A percentile compares a stretch with the other conserved stretches of the same genome.
Conservation (phyloP, 2,329 filamentous ascomycete species). For the Dactylellina parvicollis region DNA sequence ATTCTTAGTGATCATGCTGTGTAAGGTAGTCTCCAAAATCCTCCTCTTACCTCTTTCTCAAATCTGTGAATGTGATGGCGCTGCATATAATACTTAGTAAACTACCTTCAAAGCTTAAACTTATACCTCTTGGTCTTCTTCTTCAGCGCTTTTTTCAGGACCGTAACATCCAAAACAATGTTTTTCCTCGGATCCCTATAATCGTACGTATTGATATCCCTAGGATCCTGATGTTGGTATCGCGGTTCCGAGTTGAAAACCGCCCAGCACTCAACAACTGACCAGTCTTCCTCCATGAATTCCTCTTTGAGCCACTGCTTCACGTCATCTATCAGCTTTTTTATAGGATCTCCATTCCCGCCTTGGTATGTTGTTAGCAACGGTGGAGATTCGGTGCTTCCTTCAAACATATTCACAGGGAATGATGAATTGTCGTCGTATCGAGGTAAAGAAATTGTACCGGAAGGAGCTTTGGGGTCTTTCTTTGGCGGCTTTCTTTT, state of each 20-base stretch:
- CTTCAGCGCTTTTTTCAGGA: slow-evolving; percentile 11
- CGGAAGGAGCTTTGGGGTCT: neutral
- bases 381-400: neutral
- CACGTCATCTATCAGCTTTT: neutral
- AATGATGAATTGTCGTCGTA: neutral
- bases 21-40: too few relatives aligned
- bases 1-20: too few relatives aligned
- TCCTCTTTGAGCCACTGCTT: neutral
- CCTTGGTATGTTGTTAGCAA: neutral
- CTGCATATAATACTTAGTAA: too few relatives aligned
- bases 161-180: slow-evolving; percentile 10
- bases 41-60: too few relatives aligned
- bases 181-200: slow-evolving; percentile 20
- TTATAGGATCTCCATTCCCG: slow-evolving; percentile 4
- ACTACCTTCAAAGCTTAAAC: neutral
- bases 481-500: neutral
- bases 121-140: neutral
- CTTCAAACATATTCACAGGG: neutral
- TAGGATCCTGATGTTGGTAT: slow-evolving; percentile 1
- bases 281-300: neutral
- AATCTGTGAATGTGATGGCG: too few relatives aligned
- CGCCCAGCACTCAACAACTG: slow-evolving; percentile 12
- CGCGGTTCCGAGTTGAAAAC: slow-evolving; percentile 18
- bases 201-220: neutral
- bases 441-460: too few relatives aligned